These are phyloP conservation scores for Rubus idaeus DNA, from an alignment of 306 rosid species.

Conservation along the genomic window DNA sequence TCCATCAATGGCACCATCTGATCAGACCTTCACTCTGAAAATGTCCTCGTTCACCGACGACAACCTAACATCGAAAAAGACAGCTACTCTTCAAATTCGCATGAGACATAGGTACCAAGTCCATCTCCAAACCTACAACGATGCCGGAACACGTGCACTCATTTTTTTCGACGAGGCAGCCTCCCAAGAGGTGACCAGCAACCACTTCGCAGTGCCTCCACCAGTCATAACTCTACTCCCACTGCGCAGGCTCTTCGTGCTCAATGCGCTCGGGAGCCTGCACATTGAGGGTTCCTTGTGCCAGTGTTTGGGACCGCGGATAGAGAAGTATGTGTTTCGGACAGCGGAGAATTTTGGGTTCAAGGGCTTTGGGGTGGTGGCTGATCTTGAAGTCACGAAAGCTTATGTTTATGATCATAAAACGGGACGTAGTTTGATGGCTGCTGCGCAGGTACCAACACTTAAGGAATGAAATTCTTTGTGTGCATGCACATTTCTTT, in stretches of 20 bases:
- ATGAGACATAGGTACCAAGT: not conserved
- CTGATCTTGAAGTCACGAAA: not conserved
- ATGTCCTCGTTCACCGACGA: not conserved
- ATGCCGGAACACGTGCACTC: not conserved
- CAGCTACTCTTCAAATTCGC: not conserved
- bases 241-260: not conserved
- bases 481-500: too few relatives aligned
- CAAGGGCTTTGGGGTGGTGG: constrained; percentile 1
- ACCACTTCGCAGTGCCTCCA: not conserved
- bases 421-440: too few relatives aligned
- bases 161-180: not conserved
- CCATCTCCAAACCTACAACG: constrained; percentile 5
- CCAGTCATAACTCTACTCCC: not conserved
- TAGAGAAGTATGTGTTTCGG: not conserved
- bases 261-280: not conserved
- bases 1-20: not conserved
- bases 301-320: not conserved
- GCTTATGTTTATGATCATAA: not conserved
- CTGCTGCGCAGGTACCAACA: too few relatives aligned
- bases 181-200: not conserved
- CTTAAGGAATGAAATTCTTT: too few relatives aligned
- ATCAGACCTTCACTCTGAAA: not conserved
- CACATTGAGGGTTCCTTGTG: not conserved
- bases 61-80: not conserved
- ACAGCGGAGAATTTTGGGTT: not conserved